phyloP scores from a whole-genome alignment of 1,284 basidiomycete genomes.

The Cutaneotrichosporon cutaneum region DNA sequence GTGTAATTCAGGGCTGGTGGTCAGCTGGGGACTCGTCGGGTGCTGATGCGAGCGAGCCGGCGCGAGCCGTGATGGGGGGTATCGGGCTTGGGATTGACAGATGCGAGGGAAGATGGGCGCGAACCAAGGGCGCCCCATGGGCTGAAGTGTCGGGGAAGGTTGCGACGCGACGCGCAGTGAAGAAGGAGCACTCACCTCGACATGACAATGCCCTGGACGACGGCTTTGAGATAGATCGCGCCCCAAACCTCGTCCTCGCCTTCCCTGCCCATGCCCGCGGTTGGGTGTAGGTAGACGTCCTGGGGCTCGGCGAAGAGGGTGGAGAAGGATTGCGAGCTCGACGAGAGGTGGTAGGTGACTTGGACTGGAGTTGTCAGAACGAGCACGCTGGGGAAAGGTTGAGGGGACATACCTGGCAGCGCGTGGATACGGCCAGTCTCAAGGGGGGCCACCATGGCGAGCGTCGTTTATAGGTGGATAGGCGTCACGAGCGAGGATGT shows the following conservation, averaged over 20 bases:
- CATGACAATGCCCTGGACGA: constrained; percentile 45
- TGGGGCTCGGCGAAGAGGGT: constrained; percentile 39
- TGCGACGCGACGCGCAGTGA: background rate
- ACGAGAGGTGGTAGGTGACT: constrained; percentile 45
- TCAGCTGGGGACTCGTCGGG: constrained; percentile 1
- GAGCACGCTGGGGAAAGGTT: background rate
- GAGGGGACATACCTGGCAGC: constrained; percentile 40
- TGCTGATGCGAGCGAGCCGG: too few species aligned
- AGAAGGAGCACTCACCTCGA: constrained; percentile 37
- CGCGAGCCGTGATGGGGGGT: background rate
- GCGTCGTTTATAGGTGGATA: background rate
- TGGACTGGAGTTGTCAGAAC: constrained; percentile 30
- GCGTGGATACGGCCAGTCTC: constrained; percentile 47
- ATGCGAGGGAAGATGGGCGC: background rate
- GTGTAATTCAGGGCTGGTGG: constrained; percentile 46
- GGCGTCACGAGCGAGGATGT: constrained; percentile 3
- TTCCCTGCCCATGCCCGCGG: constrained; percentile 25
- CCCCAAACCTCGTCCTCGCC: constrained; percentile 44
- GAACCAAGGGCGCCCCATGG: background rate
- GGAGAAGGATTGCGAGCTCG: constrained; percentile 40
- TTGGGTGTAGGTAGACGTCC: constrained; percentile 49
- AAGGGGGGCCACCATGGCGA: constrained; percentile 29
- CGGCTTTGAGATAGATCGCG: constrained; percentile 48
- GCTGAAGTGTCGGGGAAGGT: background rate
- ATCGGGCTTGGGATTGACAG: background rate